Evolutionary conservation across 768 basidiomycete genomes (phyloP), one percentile per base, ranked within the genome.

Genomic region (Tulasnella sp.): DNA sequence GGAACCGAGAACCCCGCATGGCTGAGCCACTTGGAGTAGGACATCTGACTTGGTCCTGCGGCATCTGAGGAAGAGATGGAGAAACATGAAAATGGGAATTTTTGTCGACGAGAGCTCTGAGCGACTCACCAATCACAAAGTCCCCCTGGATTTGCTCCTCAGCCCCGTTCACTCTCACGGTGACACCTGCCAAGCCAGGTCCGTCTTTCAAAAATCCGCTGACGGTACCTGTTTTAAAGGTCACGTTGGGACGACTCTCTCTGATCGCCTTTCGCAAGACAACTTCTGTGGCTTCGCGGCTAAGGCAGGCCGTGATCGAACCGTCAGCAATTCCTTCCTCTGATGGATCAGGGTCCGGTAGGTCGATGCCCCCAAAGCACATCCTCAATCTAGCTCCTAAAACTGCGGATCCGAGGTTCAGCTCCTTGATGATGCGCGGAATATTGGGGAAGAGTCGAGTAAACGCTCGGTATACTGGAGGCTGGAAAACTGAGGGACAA

Each of bases 391-490:
- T 48, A 9, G 42, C 40, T 10, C 36, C 16, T 19, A 16, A 34
- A 6, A 42, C 71, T 27, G 46, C 3, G 78, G 16, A 5, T 38
- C 31, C 27, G 27, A 38, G 18, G 27, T 68, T 39, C 8, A 46
- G 21, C 18, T 62, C 56, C 1, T 42, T 44, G 27, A 52, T 24
- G 1, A 82, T 82, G 42, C 80, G 62, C 36, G 82, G 77, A 38
- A 84, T 56, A 34, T 81, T 62, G 68, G 78, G 78, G 24, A 79
- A 79, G 40, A 79, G 78, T 52, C 72, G 27, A 19, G 36, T 39
- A n/a, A 79, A 52, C 8, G 40, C 71, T 24, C n/a, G 31, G 36
- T 36, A 46, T 24, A 71, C 56, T 9, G 71, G 71, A 24, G 78
- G 78, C 12, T 72, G 71, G 38, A 79, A 79, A 9, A 72, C 78